These are phyloP conservation scores for Hypocrella siamensis DNA, from an alignment of 2,329 filamentous ascomycete genomes.

Conservation along the genomic window DNA sequence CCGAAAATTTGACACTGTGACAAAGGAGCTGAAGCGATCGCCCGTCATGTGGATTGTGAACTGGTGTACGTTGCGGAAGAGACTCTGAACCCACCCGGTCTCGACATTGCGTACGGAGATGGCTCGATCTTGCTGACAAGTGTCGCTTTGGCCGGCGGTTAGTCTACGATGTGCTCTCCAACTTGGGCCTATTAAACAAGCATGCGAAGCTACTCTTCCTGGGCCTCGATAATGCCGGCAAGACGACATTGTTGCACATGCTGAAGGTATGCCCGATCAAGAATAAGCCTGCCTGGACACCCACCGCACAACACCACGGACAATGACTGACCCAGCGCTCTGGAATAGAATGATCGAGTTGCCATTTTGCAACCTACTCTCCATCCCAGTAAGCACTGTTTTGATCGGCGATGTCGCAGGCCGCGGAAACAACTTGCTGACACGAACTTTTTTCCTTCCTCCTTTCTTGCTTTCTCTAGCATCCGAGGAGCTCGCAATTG, in stretches of 20 bases:
- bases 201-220: constrained; percentile 91
- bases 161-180: constrained; percentile 82
- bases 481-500: constrained; percentile 83
- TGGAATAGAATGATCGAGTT: constrained; percentile 70
- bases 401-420: no score
- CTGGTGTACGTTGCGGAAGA: constrained; percentile 58
- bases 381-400: constrained; percentile 60
- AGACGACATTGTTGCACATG: constrained; percentile 90
- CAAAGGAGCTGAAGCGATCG: neutral
- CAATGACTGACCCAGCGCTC: constrained; percentile 10
- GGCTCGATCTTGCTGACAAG: constrained; percentile 15
- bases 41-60: constrained; percentile 81
- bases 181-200: constrained; percentile 82
- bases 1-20: neutral
- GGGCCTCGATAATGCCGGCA: constrained; percentile 85
- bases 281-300: neutral
- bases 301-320: no score
- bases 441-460: no score
- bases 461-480: no score
- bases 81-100: constrained; percentile 4
- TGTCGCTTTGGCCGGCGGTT: constrained; percentile 6
- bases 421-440: no score
- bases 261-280: constrained; percentile 51
- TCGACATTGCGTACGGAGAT: neutral
- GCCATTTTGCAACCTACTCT: constrained; percentile 82